Conservation (phyloP, 139 green algal genomes). For the Chlamydomonas urium region DNA sequence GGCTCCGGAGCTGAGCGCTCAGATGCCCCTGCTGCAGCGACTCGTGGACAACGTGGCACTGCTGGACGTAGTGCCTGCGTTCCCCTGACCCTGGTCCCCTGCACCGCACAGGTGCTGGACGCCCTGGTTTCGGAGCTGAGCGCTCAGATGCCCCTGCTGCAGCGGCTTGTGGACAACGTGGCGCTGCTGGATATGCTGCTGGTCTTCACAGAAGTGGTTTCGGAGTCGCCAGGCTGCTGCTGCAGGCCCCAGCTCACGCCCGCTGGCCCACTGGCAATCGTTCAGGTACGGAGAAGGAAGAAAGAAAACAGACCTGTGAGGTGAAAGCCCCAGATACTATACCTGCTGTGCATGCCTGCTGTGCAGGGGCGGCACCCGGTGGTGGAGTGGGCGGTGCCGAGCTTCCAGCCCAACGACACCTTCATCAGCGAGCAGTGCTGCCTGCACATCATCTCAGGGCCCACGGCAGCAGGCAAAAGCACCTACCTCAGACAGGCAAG, state of each 20-base stretch:
- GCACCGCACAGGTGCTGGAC: constrained; percentile 70
- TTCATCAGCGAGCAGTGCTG: constrained; percentile 49
- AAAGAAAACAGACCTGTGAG: too few relatives aligned
- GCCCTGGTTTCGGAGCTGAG: constrained; percentile 35
- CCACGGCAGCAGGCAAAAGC: constrained; percentile 80
- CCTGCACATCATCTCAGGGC: constrained; percentile 72
- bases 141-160: constrained; percentile 57
- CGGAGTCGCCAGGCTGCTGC: constrained; percentile 10
- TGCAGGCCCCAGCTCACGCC: constrained; percentile 30
- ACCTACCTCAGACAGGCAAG: constrained; percentile 73
- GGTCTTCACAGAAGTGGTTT: constrained; percentile 41
- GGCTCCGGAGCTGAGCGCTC: background rate
- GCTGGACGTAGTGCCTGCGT: constrained; percentile 74
- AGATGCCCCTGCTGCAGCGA: background rate
- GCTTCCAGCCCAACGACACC: constrained; percentile 62
- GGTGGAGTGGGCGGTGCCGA: constrained; percentile 11
- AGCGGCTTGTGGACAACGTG: constrained; percentile 68
- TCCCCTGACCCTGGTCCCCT: too few relatives aligned
- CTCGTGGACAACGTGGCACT: constrained; percentile 74
- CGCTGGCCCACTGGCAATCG: constrained; percentile 44
- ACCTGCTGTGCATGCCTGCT: background rate
- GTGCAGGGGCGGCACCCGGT: constrained; percentile 46
- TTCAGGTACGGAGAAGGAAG: constrained; percentile 30
- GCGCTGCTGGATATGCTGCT: constrained; percentile 79
- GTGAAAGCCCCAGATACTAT: background rate